Conservation (phyloP, 116 monocot species). For the Trichopus zeylanicus region DNA sequence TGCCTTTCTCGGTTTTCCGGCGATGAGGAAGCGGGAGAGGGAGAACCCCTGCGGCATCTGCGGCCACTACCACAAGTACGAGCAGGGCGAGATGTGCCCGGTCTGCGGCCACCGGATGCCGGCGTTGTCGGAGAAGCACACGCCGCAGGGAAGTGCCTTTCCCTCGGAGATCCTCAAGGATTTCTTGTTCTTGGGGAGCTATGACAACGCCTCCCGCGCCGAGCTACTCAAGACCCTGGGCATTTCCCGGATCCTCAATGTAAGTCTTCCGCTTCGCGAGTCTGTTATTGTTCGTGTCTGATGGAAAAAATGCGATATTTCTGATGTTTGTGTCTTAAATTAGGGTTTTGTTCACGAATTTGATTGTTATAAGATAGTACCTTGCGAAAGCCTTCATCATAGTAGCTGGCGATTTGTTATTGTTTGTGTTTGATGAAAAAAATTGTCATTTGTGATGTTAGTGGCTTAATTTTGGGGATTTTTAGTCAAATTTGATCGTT, state of each 20-base stretch:
- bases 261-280: slow-evolving; percentile 7
- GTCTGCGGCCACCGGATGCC: slow-evolving; percentile 81
- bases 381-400: no score
- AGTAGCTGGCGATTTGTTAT: no score
- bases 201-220: slow-evolving; percentile 88
- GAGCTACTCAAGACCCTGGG: slow-evolving; percentile 87
- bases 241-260: slow-evolving; percentile 83
- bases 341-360: no score
- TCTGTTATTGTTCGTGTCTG: no score
- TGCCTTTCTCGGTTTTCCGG: no score
- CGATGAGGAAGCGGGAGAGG: slow-evolving; percentile 90
- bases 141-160: slow-evolving; percentile 45
- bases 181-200: slow-evolving; percentile 85
- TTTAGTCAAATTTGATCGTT: no score
- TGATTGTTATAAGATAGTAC: no score
- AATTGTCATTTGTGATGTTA: no score
- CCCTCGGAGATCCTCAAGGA: slow-evolving; percentile 73
- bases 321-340: not conserved
- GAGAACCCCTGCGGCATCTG: slow-evolving; percentile 90
- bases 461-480: no score
- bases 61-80: slow-evolving; percentile 91
- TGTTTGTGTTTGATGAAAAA: no score
- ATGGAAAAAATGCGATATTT: no score
- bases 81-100: slow-evolving; percentile 83
- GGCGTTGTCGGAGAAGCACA: slow-evolving; percentile 9